A percentile compares a stretch with the other conserved stretches of the same genome.
Conservation (phyloP, 805 yeast species). For the Lipomyces chichibuensis region DNA sequence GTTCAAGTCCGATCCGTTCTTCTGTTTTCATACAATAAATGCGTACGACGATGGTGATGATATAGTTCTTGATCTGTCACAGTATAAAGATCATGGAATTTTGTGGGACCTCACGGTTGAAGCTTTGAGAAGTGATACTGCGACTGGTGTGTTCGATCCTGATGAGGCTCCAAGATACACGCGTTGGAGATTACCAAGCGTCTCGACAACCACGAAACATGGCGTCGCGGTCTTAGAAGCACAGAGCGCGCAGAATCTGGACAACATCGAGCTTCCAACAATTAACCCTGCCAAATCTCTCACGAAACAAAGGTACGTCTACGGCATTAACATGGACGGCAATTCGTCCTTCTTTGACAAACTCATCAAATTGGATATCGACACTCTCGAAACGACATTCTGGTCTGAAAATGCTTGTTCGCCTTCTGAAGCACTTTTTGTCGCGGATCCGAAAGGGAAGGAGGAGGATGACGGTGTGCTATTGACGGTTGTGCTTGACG, state of each 20-base stretch:
- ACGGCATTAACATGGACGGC: conserved; percentile 12
- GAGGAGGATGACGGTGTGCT: conserved; percentile 29
- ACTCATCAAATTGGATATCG: conserved; percentile 11
- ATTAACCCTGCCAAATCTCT: conserved; percentile 8
- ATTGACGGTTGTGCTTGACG: conserved; percentile 26
- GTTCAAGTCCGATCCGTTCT: conserved; percentile 14
- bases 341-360: conserved; percentile 10
- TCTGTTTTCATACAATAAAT: conserved; percentile 14
- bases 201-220: neutral
- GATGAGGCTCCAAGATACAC: conserved; percentile 1
- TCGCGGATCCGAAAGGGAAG: conserved; percentile 13
- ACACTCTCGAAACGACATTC: neutral
- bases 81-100: conserved; percentile 3
- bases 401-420: conserved; percentile 18
- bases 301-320: conserved; percentile 7
- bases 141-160: neutral
- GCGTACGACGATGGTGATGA: conserved; percentile 22
- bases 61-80: conserved; percentile 9
- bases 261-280: conserved; percentile 17
- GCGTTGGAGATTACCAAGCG: conserved; percentile 17
- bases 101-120: conserved; percentile 14
- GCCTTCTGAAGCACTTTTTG: conserved; percentile 18
- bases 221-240: conserved; percentile 14
- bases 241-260: neutral
- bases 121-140: conserved; percentile 16